Conservation (phyloP, 2,329 filamentous ascomycete genomes). For the Fusarium mexicanum region DNA sequence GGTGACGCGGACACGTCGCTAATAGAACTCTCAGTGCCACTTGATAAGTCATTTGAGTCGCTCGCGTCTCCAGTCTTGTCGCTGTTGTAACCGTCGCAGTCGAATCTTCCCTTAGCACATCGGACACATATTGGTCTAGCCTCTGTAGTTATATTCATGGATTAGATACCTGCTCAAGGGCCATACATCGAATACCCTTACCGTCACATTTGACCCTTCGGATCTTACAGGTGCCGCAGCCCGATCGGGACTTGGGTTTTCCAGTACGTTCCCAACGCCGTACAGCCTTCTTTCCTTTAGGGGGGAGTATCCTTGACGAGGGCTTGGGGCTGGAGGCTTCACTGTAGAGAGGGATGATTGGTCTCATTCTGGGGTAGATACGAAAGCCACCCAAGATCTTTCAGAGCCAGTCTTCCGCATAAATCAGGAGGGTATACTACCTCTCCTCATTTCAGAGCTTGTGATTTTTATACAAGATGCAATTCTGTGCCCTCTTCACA, state of each 20-base stretch:
- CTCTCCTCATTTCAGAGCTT: not conserved
- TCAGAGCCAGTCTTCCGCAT: too few relatives aligned
- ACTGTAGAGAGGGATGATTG: not conserved
- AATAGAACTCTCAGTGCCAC: not conserved
- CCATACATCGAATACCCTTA: not conserved
- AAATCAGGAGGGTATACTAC: not conserved
- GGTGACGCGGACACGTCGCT: not conserved
- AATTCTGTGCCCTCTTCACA: not conserved
- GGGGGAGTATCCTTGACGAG: not conserved
- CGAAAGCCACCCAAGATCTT: not conserved
- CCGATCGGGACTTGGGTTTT: not conserved
- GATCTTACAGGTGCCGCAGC: not conserved
- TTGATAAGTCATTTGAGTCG: not conserved
- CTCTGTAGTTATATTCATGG: not conserved
- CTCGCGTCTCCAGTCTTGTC: not conserved
- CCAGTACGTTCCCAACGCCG: not conserved
- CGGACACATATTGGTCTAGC: not conserved
- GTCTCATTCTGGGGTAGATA: not conserved
- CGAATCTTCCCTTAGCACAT: not conserved
- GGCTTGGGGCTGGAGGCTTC: not conserved
- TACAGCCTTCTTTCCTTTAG: not conserved
- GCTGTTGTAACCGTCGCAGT: not conserved
- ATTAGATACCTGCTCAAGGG: not conserved
- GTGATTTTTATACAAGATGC: not conserved
- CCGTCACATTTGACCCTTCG: not conserved